A percentile compares a stretch with the other conserved stretches of the same genome.
Conservation (phyloP, 1,139 yeast species). For the Yamadazyma triangularis region DNA sequence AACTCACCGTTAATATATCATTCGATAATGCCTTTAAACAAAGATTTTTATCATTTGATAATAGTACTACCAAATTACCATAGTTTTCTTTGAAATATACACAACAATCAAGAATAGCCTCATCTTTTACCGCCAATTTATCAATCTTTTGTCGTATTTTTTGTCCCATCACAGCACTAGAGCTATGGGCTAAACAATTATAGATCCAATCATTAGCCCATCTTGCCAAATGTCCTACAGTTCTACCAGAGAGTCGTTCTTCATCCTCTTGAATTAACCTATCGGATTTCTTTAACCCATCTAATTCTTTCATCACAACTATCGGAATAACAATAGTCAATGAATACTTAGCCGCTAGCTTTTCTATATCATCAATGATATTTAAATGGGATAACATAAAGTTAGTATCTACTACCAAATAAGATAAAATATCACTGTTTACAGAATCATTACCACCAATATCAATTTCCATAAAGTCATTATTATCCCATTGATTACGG, state of each 20-base stretch:
- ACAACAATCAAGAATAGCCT: conserved; percentile 83
- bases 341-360: conserved; percentile 34
- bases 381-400: conserved; percentile 63
- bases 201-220: conserved; percentile 80
- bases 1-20: conserved; percentile 65
- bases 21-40: conserved; percentile 74
- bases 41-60: conserved; percentile 81
- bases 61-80: conserved; percentile 48
- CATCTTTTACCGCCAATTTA: conserved; percentile 53
- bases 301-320: conserved; percentile 70
- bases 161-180: conserved; percentile 61
- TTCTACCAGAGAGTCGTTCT: conserved; percentile 17
- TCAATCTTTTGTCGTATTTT: conserved; percentile 48
- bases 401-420: conserved; percentile 71
- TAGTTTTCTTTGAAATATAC: conserved; percentile 48
- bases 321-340: conserved; percentile 62
- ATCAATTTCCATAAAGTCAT: conserved; percentile 17
- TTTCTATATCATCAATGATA: conserved; percentile 47
- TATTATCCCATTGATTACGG: conserved; percentile 8
- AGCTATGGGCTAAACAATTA: conserved; percentile 48
- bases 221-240: conserved; percentile 60
- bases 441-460: conserved; percentile 10
- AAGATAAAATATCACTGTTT: conserved; percentile 23
- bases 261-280: conserved; percentile 6
- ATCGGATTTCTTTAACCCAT: conserved; percentile 60